Percentiles rank a stretch among this genome's conserved stretches.
Conservation (phyloP, 2,329 filamentous ascomycete genomes). For the Pseudocercospora fijiensis region DNA sequence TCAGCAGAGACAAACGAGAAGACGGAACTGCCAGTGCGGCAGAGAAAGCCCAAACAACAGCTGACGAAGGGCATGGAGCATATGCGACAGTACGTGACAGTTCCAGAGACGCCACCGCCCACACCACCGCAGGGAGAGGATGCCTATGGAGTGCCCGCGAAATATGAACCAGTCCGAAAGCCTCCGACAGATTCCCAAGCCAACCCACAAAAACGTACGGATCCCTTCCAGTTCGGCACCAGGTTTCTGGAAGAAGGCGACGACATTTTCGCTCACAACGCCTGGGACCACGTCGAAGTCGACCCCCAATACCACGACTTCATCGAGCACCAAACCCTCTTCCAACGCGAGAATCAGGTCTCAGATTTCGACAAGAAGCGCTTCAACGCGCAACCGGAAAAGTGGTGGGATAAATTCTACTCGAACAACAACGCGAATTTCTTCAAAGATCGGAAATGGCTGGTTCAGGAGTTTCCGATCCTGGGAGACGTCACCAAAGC, state of each 20-base stretch:
- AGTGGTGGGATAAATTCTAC: slow-evolving; percentile 98
- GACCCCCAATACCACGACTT: slow-evolving; percentile 86
- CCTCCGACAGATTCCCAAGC: slow-evolving; percentile 62
- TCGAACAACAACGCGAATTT: slow-evolving; percentile 97
- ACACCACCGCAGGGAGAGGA: slow-evolving; percentile 38
- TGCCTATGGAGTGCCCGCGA: slow-evolving; percentile 52
- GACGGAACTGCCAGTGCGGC: slow-evolving; percentile 22
- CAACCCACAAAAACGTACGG: slow-evolving; percentile 79
- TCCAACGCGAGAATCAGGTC: slow-evolving; percentile 82
- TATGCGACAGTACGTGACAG: slow-evolving; percentile 51
- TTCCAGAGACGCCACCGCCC: slow-evolving; percentile 37
- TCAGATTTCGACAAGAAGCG: slow-evolving; percentile 87
- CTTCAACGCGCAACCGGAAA: slow-evolving; percentile 88
- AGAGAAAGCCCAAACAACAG: slow-evolving; percentile 43
- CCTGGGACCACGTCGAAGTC: slow-evolving; percentile 96
- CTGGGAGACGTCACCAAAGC: slow-evolving; percentile 71
- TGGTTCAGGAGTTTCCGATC: slow-evolving; percentile 91
- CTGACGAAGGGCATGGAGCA: slow-evolving; percentile 55
- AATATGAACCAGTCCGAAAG: slow-evolving; percentile 47
- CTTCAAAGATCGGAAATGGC: slow-evolving; percentile 98
- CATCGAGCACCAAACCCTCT: slow-evolving; percentile 76
- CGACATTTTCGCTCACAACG: slow-evolving; percentile 95
- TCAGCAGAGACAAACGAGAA: slow-evolving; percentile 7
- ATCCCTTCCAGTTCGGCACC: slow-evolving; percentile 94
- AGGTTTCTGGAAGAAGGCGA: slow-evolving; percentile 80